These are phyloP conservation scores for Pestalotiopsis sp. DNA, from an alignment of 2,329 filamentous ascomycete species.

Conservation along the genomic window DNA sequence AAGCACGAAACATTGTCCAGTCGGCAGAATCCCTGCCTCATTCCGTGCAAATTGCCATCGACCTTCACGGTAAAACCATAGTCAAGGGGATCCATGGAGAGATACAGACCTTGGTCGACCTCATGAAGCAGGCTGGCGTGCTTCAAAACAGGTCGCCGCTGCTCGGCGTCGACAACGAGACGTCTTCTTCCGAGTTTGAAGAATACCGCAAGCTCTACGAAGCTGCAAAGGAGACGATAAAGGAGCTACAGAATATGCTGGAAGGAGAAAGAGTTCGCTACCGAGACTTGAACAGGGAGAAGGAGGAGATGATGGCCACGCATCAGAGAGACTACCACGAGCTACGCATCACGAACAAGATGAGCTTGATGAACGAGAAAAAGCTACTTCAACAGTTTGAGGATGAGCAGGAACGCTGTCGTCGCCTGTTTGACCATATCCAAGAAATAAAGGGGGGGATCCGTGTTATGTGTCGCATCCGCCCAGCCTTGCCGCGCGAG, in stretches of 20 bases:
- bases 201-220: background rate
- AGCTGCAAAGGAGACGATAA: background rate
- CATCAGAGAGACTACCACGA: background rate
- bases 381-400: conserved; percentile 64
- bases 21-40: background rate
- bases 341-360: background rate
- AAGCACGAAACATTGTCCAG: background rate
- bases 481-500: conserved; percentile 63
- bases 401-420: conserved; percentile 76
- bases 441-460: conserved; percentile 97
- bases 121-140: background rate
- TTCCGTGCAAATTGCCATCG: background rate
- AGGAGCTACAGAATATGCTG: background rate
- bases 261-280: background rate
- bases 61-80: background rate
- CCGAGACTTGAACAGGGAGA: background rate
- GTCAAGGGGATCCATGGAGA: background rate
- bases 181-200: background rate
- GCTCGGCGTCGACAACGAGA: background rate
- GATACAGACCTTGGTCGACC: background rate
- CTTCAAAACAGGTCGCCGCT: background rate
- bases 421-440: conserved; percentile 91
- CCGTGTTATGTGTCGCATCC: conserved; percentile 91
- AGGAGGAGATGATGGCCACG: background rate
- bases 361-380: background rate